Evolutionary conservation across 805 yeast species (phyloP), one percentile per base, ranked within the genome.

Genomic region (Priceomyces carsonii): DNA sequence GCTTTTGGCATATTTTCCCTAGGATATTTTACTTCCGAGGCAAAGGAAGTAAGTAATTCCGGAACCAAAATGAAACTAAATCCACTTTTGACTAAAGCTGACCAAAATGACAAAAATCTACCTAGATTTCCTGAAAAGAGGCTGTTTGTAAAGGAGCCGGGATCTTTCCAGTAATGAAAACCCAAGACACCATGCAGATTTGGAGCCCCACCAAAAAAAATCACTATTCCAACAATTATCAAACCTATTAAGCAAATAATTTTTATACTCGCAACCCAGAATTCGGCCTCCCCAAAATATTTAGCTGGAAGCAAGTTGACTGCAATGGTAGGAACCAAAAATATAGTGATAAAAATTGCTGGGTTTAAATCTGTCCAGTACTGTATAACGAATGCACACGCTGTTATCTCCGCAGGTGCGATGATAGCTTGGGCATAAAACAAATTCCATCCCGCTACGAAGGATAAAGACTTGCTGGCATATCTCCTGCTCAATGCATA

Each of bases 11-110:
- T 68, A 39, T 73, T 77, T 46, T 73, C 64, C 53, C 85, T 69
- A 37, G 84, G 85, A 44, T 71, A 71, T 37, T 66, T 61, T 36
- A 79, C 70, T 57, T 80, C 87, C n/a, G 80, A 73, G 12, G 79
- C 73, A 21, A 40, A 40, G 18, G 36, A 36, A 12, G 31, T 32
- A 16, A 38, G 19, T 46, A 79, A 60, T 60, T 80, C 85, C 15
- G 84, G 83, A 23, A 79, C 52, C 25, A 75, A 63, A 40, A 79
- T 71, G 51, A 78, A 79, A 6, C 82, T 74, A 47, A 77, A 79
- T 9, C 77, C 84, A 28, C 80, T 76, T 47, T 75, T 77, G 46
- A 79, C 73, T 32, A 79, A 61, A 42, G 71, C 75, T n/a, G 79
- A 71, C 75, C 80, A 75, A 35, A 79, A 66, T 16, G 80, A 85